Conservation (phyloP, 768 basidiomycete genomes). For the Tylopilus sp. region DNA sequence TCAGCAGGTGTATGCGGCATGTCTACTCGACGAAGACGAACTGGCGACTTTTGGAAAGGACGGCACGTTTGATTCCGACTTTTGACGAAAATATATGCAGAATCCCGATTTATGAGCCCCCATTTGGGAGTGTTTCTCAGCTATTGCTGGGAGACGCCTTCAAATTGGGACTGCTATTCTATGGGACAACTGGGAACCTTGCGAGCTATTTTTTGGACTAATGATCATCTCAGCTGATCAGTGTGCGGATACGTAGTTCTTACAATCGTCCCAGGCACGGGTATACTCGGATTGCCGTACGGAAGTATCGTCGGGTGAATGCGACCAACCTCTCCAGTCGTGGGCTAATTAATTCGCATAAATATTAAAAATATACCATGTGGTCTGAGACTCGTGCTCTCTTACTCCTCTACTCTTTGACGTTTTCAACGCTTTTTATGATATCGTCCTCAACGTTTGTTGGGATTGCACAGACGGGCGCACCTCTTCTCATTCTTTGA, state of each 20-base stretch:
- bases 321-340: not conserved
- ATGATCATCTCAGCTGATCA: no score
- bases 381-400: no score
- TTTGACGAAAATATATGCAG: slow-evolving; percentile 6
- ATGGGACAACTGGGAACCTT: not conserved
- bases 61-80: slow-evolving; percentile 29
- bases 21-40: slow-evolving; percentile 36
- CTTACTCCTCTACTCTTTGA: no score
- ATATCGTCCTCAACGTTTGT: not conserved
- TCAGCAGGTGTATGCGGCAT: slow-evolving; percentile 33
- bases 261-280: not conserved
- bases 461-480: not conserved
- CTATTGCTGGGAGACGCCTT: not conserved
- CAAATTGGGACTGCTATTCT: not conserved
- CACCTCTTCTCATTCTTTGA: not conserved
- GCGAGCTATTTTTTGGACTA: not conserved
- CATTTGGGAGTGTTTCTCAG: not conserved
- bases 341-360: not conserved
- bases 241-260: not conserved
- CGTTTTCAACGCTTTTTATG: slow-evolving; percentile 1
- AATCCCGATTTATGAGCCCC: not conserved
- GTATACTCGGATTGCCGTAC: not conserved
- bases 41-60: slow-evolving; percentile 28
- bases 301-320: not conserved
- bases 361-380: not conserved